These are phyloP conservation scores for Leccinum truebloodii DNA, from an alignment of 768 basidiomycete species.

Conservation along the genomic window DNA sequence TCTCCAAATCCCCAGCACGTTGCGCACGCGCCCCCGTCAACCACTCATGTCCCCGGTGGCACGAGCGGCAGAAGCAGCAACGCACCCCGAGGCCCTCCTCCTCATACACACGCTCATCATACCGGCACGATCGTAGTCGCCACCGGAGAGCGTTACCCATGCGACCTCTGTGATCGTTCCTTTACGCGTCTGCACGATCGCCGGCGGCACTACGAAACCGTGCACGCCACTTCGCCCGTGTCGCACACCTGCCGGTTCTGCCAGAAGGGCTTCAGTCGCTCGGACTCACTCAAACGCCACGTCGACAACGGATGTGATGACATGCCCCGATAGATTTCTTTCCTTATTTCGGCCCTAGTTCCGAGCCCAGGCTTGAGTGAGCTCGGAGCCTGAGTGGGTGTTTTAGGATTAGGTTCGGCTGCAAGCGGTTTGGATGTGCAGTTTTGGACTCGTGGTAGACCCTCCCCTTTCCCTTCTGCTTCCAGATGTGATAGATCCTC, in stretches of 20 bases:
- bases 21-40: slow-evolving; percentile 18
- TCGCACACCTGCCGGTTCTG: slow-evolving; percentile 73
- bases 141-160: slow-evolving; percentile 62
- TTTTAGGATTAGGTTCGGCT: slow-evolving; percentile 12
- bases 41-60: slow-evolving; percentile 13
- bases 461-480: slow-evolving; percentile 1
- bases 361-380: neutral
- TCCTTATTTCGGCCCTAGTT: neutral
- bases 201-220: slow-evolving; percentile 79
- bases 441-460: slow-evolving; percentile 12
- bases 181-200: slow-evolving; percentile 82
- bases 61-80: slow-evolving; percentile 16
- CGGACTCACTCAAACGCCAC: slow-evolving; percentile 80
- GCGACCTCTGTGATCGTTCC: slow-evolving; percentile 74
- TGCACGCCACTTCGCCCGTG: slow-evolving; percentile 64
- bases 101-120: slow-evolving; percentile 10
- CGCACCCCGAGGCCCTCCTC: slow-evolving; percentile 8
- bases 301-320: slow-evolving; percentile 80
- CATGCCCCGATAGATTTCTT: slow-evolving; percentile 42
- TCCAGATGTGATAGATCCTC: slow-evolving; percentile 17
- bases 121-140: slow-evolving; percentile 17
- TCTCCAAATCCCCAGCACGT: slow-evolving; percentile 39
- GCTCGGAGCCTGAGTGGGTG: slow-evolving; percentile 19
- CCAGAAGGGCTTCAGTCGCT: slow-evolving; percentile 77
- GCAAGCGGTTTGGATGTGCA: slow-evolving; percentile 14